Conservation (phyloP, 129 eudicot species). For the Ambrosia trifida region DNA sequence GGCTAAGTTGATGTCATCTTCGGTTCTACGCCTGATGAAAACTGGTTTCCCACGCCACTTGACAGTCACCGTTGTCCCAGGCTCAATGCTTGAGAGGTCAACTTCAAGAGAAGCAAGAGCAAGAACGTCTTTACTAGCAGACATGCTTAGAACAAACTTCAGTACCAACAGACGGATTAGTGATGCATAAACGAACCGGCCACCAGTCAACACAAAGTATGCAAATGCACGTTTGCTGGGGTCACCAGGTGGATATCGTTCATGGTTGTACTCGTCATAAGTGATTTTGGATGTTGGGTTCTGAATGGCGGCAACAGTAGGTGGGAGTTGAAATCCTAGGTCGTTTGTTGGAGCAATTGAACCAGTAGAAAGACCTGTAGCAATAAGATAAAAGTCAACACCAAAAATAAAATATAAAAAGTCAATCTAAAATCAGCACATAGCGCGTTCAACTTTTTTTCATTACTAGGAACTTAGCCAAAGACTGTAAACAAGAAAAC, state of each 20-base stretch:
- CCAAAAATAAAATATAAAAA: background rate
- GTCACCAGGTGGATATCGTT: slow-evolving; percentile 70
- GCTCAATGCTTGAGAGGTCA: slow-evolving; percentile 61
- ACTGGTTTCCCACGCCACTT: slow-evolving; percentile 81
- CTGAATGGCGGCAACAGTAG: slow-evolving; percentile 57
- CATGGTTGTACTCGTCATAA: slow-evolving; percentile 55
- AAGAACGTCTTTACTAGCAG: slow-evolving; percentile 70
- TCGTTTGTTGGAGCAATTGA: slow-evolving; percentile 58
- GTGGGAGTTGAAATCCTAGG: slow-evolving; percentile 43
- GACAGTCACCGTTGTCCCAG: slow-evolving; percentile 59
- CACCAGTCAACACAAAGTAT: slow-evolving; percentile 62
- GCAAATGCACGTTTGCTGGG: slow-evolving; percentile 72
- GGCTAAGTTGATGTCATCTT: slow-evolving; percentile 52
- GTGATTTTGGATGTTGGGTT: slow-evolving; percentile 57
- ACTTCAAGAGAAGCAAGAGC: slow-evolving; percentile 67
- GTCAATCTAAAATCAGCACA: background rate
- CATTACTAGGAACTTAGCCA: background rate
- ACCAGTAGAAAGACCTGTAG: slow-evolving; percentile 60
- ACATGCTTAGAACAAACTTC: slow-evolving; percentile 66
- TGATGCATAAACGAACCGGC: slow-evolving; percentile 64
- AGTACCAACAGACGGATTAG: slow-evolving; percentile 55
- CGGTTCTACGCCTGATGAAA: slow-evolving; percentile 61
- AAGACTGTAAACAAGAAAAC: background rate
- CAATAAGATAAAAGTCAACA: slow-evolving; percentile 1
- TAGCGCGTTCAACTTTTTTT: background rate